Base-by-base conservation (phyloP, 139 green algal species). In the Mychonastes homosphaera region DNA sequence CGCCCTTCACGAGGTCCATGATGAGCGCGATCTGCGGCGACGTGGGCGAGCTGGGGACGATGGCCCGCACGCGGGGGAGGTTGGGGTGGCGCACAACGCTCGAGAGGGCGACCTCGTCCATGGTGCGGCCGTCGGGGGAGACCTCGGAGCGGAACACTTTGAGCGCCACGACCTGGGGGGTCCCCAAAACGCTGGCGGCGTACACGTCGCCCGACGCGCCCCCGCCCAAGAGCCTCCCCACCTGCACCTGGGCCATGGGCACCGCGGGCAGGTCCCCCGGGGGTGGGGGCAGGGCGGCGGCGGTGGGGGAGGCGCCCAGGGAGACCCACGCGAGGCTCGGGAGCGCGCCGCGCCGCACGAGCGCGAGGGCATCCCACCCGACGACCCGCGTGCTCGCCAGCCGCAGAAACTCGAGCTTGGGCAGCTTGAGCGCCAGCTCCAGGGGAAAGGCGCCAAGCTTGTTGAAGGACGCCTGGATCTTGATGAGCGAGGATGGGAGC, bases 381-480 rank as follows among this genome's bases (percentile, higher is more conserved):
- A 9, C 0, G 6, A 89, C 67, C 4, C 58, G 19, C 44, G 72
- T 80, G 32, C 75, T 76, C 3, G 86, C 85, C 27, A 92, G 69
- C 1, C 84, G 75, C 34, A 88, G 65, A 32, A 91, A 68, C 69
- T 91, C 85, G 58, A 94, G 75, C 0, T 57, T 51, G 0, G 69
- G 64, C 26, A 94, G 76, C 12, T 45, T 21, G 6, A 71, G 64
- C 40, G 26, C 56, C 27, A 94, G 46, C 44, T 60, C 68, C 7
- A 30, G 28, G 1, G 86, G 85, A 46, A 94, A 73, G 16, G 36
- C 32, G 0, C 35, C 41, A n/a, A 86, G 77, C 7, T 53, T 15
- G 63, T 94, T 94, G 75, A 87, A 89, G 3, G 80, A 88, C 2
- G 83, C 79, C 66, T 92, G 79, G 34, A 82, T 56, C 68, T 84